Evolutionary conservation across 2,329 filamentous ascomycete genomes (phyloP), one percentile per base, ranked within the genome.

Genomic region (Scedosporium minutisporum): DNA sequence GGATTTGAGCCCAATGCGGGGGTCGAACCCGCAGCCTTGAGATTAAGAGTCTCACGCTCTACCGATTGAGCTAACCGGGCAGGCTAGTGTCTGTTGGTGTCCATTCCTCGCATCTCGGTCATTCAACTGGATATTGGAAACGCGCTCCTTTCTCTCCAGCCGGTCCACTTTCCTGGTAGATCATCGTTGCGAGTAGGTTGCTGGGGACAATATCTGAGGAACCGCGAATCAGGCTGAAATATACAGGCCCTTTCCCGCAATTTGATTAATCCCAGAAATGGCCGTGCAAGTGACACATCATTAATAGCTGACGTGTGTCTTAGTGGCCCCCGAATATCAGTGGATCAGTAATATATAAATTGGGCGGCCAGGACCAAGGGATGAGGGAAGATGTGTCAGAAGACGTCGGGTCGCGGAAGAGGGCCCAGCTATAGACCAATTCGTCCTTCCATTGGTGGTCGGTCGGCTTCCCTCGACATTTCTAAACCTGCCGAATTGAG

Each of bases 21-120:
- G 72, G 71, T 74, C 71, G 72, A 74, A 75, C 73, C 72, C 72
- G 70, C 72, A 74, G 71, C 73, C 72, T 74, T 74, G 71, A 73
- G 73, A 75, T 74, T 82, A 82, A 83, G 85, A 87, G 85, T 87
- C 84, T 86, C 80, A 87, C 84, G 84, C 84, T 87, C 85, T 87
- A 87, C 82, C 81, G 81, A 85, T 85, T 85, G 82, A 85, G 82
- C 82, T 85, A 86, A 78, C 80, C 79, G 76, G 79, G 79, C 79
- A 58, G 58, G 60, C 60, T 63, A 55, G 55, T 62, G 29, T 33
- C 25, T 41, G 25, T 61, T 41, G 21, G 25, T 12, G 10, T 6
- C 10, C 33, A 38, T 38, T 10, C 33, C 10, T 38, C 33, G 10
- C 33, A 14, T 38, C 10, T 38, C 10, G 33, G 33, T 38, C 33